Percentiles rank a stretch among this genome's conserved stretches.
Evolutionary conservation across 2,329 filamentous ascomycete genomes (phyloP).

Genomic region (Penicillium corylophilum): DNA sequence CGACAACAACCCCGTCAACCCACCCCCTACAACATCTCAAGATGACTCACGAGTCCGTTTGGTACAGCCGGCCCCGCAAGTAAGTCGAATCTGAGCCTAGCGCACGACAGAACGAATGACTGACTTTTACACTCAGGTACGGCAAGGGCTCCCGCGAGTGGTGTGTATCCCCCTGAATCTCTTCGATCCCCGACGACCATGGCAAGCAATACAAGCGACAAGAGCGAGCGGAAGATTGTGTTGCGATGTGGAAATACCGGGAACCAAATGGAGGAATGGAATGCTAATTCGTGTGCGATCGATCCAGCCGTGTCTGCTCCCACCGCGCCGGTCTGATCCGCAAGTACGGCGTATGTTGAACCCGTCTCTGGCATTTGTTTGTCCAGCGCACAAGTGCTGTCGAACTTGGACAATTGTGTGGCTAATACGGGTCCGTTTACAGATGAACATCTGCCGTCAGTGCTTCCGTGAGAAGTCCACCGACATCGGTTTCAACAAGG

Average conservation of each 20-base stretch:
- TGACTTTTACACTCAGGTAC: conserved; percentile 36
- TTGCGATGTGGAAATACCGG: neutral
- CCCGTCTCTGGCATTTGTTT: neutral
- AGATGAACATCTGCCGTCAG: conserved; percentile 61
- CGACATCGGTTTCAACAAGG: conserved; percentile 70
- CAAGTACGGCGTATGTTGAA: conserved; percentile 75
- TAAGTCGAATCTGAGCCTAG: conserved; percentile 49
- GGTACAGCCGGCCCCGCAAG: conserved; percentile 95
- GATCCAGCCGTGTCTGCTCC: conserved; percentile 73
- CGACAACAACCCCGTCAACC: conserved; percentile 36
- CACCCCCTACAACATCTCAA: conserved; percentile 49
- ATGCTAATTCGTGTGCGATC: conserved; percentile 26
- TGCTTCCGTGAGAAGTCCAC: conserved; percentile 68
- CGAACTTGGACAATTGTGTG: conserved; percentile 13
- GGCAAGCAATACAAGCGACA: neutral
- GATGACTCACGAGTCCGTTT: conserved; percentile 94
- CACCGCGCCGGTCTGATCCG: conserved; percentile 99
- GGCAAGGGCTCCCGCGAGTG: conserved; percentile 93
- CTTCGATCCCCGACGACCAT: conserved; percentile 9
- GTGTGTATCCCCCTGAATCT: conserved; percentile 58
- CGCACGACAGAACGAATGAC: conserved; percentile 20
- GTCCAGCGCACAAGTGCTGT: neutral
- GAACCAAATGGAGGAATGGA: neutral
- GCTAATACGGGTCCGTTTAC: conserved; percentile 19
- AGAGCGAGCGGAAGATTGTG: neutral